Conservation (phyloP, 2,329 filamentous ascomycete species). For the Dactylellina leptospora region DNA sequence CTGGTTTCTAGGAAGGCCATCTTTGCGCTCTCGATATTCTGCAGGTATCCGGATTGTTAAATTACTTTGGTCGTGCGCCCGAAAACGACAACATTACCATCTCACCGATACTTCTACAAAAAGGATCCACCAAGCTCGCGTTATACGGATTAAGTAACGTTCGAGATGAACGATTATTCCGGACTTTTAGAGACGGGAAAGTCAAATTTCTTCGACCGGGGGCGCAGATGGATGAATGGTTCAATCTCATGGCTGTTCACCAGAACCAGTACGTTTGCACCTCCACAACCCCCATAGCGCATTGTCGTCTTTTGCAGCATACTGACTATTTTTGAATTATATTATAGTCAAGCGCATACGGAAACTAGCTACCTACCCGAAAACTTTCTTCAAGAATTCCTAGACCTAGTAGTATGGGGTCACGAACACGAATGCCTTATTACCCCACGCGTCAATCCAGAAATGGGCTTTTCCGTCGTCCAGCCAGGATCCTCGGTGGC, state of each 20-base stretch:
- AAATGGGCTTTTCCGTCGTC: slow-evolving; percentile 94
- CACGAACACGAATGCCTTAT: slow-evolving; percentile 97
- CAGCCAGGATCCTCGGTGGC: slow-evolving; percentile 96
- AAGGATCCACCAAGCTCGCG: slow-evolving; percentile 89
- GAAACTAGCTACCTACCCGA: slow-evolving; percentile 94
- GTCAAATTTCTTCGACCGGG: slow-evolving; percentile 91
- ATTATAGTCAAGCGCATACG: slow-evolving; percentile 76
- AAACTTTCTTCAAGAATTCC: slow-evolving; percentile 86
- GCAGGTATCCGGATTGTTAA: slow-evolving; percentile 88
- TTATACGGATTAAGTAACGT: slow-evolving; percentile 96
- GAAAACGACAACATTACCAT: slow-evolving; percentile 93
- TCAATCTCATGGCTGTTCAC: slow-evolving; percentile 93
- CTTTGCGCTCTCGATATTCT: slow-evolving; percentile 89
- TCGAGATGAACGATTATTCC: slow-evolving; percentile 90
- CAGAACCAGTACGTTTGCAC: slow-evolving; percentile 75
- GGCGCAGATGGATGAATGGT: slow-evolving; percentile 86
- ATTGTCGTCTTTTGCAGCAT: too few relatives aligned
- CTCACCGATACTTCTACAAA: slow-evolving; percentile 91
- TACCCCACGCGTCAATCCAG: slow-evolving; percentile 80
- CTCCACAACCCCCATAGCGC: neutral
- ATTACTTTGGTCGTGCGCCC: slow-evolving; percentile 92
- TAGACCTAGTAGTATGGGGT: slow-evolving; percentile 94
- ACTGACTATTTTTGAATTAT: neutral
- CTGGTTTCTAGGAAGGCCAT: slow-evolving; percentile 73
- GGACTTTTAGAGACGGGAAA: slow-evolving; percentile 89